Evolutionary conservation across 345 rosid genomes (phyloP).

Genomic region (Euphorbia tirucalli): DNA sequence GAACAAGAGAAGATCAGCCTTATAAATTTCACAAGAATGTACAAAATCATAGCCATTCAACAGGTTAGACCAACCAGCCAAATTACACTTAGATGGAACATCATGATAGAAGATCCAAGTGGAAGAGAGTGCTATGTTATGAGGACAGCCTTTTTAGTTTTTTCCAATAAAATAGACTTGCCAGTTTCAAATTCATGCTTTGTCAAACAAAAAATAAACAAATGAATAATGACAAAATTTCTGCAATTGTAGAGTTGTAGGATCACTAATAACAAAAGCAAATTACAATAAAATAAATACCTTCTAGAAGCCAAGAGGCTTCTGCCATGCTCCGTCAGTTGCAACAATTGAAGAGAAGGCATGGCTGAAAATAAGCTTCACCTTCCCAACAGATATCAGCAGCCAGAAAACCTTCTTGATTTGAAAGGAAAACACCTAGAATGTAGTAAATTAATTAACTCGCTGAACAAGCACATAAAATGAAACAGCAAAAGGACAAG

Average conservation of each 20-base stretch:
- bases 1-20: neutral
- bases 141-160: neutral
- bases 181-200: neutral
- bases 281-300: constrained; percentile 29
- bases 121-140: neutral
- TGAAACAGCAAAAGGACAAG: neutral
- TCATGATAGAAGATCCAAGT: neutral
- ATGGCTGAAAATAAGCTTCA: constrained; percentile 30
- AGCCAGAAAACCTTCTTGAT: constrained; percentile 15
- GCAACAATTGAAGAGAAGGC: constrained; percentile 90
- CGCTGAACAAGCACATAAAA: neutral
- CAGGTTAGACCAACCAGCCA: neutral
- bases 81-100: neutral
- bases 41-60: neutral
- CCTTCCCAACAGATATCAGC: constrained; percentile 3
- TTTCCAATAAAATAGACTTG: neutral
- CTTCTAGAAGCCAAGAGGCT: constrained; percentile 78
- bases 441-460: neutral
- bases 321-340: constrained; percentile 79
- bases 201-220: neutral
- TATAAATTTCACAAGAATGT: neutral
- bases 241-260: neutral
- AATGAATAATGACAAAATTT: neutral
- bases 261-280: neutral
- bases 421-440: constrained; percentile 6